These are phyloP conservation scores for Ganoderma meredithae DNA, from an alignment of 1,284 basidiomycete genomes.

Conservation along the genomic window DNA sequence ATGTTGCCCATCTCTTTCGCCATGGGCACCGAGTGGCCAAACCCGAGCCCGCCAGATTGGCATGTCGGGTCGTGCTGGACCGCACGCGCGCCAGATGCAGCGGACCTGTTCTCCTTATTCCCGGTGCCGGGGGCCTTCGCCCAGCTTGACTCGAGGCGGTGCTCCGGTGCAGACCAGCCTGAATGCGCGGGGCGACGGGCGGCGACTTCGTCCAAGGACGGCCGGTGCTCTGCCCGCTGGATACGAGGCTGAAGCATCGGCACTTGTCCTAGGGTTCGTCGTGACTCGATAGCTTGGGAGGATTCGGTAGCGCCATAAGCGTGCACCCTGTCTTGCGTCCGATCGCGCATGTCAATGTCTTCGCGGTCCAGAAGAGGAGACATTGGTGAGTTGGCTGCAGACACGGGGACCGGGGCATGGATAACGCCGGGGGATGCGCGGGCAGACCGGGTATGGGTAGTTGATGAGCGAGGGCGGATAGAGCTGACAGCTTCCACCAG, in stretches of 20 bases:
- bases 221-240: conserved; percentile 13
- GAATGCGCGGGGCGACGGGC: conserved; percentile 12
- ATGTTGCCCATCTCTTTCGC: conserved; percentile 60
- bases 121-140: conserved; percentile 21
- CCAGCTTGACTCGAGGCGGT: conserved; percentile 22
- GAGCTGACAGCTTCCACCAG: neutral
- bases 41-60: conserved; percentile 49
- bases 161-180: conserved; percentile 17
- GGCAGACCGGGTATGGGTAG: neutral
- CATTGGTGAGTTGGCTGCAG: conserved; percentile 16
- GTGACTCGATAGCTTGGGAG: conserved; percentile 10
- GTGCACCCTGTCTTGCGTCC: conserved; percentile 32
- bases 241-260: conserved; percentile 13
- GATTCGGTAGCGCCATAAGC: conserved; percentile 46
- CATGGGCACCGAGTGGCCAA: conserved; percentile 48
- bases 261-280: neutral
- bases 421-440: conserved; percentile 23
- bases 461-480: conserved; percentile 11
- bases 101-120: conserved; percentile 61
- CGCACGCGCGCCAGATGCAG: conserved; percentile 19
- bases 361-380: neutral
- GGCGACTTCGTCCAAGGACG: neutral
- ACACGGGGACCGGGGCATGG: conserved; percentile 35
- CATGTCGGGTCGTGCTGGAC: conserved; percentile 23
- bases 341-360: neutral